A percentile compares a stretch with the other conserved stretches of the same genome.
Evolutionary conservation across 805 yeast species (phyloP).

Genomic region (Saturnispora gosingensis): DNA sequence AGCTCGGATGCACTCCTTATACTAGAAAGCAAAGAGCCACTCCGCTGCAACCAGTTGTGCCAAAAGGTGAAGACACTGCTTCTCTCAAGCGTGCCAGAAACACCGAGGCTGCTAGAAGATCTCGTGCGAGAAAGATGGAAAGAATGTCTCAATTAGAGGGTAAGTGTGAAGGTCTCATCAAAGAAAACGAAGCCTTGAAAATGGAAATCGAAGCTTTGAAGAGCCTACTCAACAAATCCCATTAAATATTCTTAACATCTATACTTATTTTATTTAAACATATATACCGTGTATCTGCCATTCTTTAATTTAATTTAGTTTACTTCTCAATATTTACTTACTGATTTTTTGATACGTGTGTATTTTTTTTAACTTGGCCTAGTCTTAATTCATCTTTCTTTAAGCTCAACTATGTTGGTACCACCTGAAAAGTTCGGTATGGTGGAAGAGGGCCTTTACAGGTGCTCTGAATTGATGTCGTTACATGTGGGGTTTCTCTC

Average conservation of each 20-base stretch:
- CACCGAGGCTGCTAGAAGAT: conserved; percentile 96
- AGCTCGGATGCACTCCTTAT: conserved; percentile 67
- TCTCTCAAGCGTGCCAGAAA: conserved; percentile 88
- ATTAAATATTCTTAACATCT: not conserved
- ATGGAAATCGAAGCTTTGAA: conserved; percentile 49
- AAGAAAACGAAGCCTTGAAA: conserved; percentile 50
- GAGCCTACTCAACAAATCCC: conserved; percentile 30
- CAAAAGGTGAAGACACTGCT: conserved; percentile 52
- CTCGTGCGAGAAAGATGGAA: conserved; percentile 87
- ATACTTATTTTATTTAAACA: not conserved
- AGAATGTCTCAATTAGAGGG: conserved; percentile 77
- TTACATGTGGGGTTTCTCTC: conserved; percentile 70
- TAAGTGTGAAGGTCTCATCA: conserved; percentile 56
- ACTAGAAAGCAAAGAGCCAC: conserved; percentile 65
- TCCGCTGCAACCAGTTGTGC: conserved; percentile 65
- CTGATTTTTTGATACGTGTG: not conserved
- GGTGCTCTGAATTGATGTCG: conserved; percentile 72
- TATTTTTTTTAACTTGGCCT: not conserved
- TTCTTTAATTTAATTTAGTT: not conserved
- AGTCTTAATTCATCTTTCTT: not conserved
- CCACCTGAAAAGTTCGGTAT: conserved; percentile 91
- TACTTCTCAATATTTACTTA: not conserved
- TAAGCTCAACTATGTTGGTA: conserved; percentile 50
- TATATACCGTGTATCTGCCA: not conserved
- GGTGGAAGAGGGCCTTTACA: conserved; percentile 78